A percentile compares a stretch with the other conserved stretches of the same genome.
These are phyloP conservation scores for Schizochytrium sp. DNA, from an alignment of 108 stramenopile species.

Conservation along the genomic window DNA sequence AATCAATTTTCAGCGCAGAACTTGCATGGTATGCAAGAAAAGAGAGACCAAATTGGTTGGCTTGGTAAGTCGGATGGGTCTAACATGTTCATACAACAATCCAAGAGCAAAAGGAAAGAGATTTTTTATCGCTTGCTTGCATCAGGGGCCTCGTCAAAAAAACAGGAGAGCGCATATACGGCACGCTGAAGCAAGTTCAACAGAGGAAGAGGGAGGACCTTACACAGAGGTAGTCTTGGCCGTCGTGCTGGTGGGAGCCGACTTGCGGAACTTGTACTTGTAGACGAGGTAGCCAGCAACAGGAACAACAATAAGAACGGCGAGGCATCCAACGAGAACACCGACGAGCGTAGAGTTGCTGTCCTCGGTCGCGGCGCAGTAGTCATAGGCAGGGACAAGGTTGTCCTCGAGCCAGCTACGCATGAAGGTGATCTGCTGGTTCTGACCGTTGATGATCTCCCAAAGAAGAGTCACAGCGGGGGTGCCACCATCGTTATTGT, in stretches of 20 bases:
- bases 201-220: too few species aligned
- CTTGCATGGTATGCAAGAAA: too few species aligned
- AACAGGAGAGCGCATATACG: too few species aligned
- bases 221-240: background rate
- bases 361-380: slow-evolving; percentile 25
- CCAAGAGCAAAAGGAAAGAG: too few species aligned
- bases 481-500: slow-evolving; percentile 44
- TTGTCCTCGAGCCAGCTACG: slow-evolving; percentile 44
- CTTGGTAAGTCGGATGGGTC: too few species aligned
- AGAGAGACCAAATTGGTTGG: too few species aligned
- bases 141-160: too few species aligned
- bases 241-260: background rate
- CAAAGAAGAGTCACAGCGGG: slow-evolving; percentile 48
- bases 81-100: too few species aligned
- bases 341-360: background rate
- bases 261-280: background rate
- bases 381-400: slow-evolving; percentile 34
- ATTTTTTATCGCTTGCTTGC: too few species aligned
- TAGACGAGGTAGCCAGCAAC: background rate
- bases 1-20: too few species aligned
- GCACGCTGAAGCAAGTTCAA: too few species aligned
- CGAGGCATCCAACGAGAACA: background rate
- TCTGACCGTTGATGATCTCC: slow-evolving; percentile 63
- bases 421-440: slow-evolving; percentile 71
- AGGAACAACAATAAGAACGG: background rate